Conservation (phyloP, 75 land plant species). For the Cryptomeria japonica region DNA sequence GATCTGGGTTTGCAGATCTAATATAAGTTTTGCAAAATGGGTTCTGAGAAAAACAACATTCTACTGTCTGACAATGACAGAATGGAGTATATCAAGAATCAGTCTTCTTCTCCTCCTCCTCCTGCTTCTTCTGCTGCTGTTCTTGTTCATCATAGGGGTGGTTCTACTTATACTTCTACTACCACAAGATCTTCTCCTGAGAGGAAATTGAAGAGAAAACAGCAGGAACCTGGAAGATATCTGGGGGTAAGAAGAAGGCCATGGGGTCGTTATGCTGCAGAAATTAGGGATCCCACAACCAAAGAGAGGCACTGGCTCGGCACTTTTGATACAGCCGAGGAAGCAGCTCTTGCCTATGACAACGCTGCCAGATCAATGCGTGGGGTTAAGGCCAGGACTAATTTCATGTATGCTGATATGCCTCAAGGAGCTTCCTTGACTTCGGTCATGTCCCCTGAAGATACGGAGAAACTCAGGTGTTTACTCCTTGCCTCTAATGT, state of each 20-base stretch:
- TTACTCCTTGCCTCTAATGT: background rate
- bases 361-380: conserved; percentile 19
- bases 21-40: background rate
- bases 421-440: conserved; percentile 12
- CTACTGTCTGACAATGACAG: conserved; percentile 13
- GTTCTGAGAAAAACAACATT: background rate
- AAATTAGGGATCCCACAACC: conserved; percentile 21
- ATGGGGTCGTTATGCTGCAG: conserved; percentile 32
- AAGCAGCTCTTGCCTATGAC: conserved; percentile 23
- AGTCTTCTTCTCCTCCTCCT: background rate
- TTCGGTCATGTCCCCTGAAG: conserved; percentile 13
- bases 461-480: background rate
- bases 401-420: conserved; percentile 17
- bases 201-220: conserved; percentile 10
- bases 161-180: background rate
- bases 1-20: conserved; percentile 2
- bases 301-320: conserved; percentile 24
- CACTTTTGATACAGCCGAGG: conserved; percentile 24
- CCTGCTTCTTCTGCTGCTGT: background rate
- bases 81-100: conserved; percentile 7
- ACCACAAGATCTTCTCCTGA: background rate
- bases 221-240: conserved; percentile 19
- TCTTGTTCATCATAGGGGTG: background rate
- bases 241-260: conserved; percentile 23
- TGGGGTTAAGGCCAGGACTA: conserved; percentile 22